phyloP scores from a whole-genome alignment of 2,329 filamentous ascomycete species.

The Furcasterigmium furcatum region DNA sequence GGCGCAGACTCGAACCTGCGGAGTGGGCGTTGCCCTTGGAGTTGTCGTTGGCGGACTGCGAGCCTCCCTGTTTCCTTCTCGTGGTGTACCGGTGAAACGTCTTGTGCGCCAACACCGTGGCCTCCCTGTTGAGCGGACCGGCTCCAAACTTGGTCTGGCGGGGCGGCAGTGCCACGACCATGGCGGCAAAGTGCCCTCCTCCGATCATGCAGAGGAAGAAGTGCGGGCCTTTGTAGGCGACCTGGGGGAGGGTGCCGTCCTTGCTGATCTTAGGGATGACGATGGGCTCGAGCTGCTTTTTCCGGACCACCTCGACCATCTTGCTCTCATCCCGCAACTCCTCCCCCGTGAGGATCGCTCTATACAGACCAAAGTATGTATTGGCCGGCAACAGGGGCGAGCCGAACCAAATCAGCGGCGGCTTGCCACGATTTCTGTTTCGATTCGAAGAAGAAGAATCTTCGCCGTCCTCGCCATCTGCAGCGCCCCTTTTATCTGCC shows the following conservation, averaged over 20 bases:
- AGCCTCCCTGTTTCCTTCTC: constrained; percentile 90
- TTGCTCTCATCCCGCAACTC: constrained; percentile 64
- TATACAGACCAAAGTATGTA: constrained; percentile 81
- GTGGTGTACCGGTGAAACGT: constrained; percentile 98
- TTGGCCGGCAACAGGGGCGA: constrained; percentile 73
- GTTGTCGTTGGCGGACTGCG: constrained; percentile 90
- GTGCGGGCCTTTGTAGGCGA: constrained; percentile 69
- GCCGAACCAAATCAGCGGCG: constrained; percentile 82
- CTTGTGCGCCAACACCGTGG: constrained; percentile 89
- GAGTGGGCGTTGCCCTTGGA: constrained; percentile 94
- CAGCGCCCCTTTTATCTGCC: constrained; percentile 40
- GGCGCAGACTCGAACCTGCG: constrained; percentile 81
- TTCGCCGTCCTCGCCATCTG: constrained; percentile 48
- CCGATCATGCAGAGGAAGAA: constrained; percentile 99
- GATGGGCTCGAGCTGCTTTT: constrained; percentile 72
- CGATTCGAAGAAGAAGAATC: constrained; percentile 30
- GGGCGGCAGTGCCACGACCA: constrained; percentile 87
- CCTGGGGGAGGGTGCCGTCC: constrained; percentile 52
- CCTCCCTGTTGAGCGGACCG: constrained; percentile 76
- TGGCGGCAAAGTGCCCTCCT: constrained; percentile 94
- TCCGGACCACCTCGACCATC: constrained; percentile 65
- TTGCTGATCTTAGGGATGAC: constrained; percentile 49
- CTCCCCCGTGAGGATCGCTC: constrained; percentile 69
- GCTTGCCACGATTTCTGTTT: constrained; percentile 40
- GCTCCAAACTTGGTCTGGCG: constrained; percentile 67